These are phyloP conservation scores for Mortierella alpina DNA, from an alignment of 192 early-diverging fungal genomes.

Conservation along the genomic window DNA sequence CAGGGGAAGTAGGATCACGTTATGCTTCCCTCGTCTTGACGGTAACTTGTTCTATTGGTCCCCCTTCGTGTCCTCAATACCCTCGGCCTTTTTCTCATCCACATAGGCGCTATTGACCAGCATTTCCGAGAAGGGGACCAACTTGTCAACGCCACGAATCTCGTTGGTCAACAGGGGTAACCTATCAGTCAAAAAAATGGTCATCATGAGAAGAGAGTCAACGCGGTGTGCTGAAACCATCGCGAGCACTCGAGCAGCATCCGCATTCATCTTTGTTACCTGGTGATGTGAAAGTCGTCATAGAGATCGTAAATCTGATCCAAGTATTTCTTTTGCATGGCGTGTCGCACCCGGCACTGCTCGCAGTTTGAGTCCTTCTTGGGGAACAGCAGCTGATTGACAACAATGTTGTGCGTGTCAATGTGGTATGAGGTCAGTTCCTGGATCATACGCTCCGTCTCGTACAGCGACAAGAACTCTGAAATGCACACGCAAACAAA, in stretches of 20 bases:
- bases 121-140: conserved; percentile 93
- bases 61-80: conserved; percentile 38
- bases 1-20: too few relatives aligned
- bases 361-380: conserved; percentile 87
- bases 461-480: conserved; percentile 99
- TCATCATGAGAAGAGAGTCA: too few relatives aligned
- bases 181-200: conserved; percentile 59
- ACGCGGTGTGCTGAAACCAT: neutral
- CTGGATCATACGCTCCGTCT: conserved; percentile 99
- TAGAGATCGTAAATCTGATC: conserved; percentile 99
- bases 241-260: neutral
- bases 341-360: conserved; percentile 91
- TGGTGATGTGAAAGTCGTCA: conserved; percentile 94
- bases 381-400: conserved; percentile 98
- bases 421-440: conserved; percentile 97
- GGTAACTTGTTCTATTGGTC: neutral
- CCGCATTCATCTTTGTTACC: conserved; percentile 6
- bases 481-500: conserved; percentile 99
- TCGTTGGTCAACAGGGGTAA: conserved; percentile 97
- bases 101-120: conserved; percentile 71
- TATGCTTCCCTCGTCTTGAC: too few relatives aligned
- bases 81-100: conserved; percentile 48
- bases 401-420: conserved; percentile 99
- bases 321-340: conserved; percentile 99
- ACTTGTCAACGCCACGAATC: conserved; percentile 93